These are phyloP conservation scores for Aspergillus fijiensis DNA, from an alignment of 2,329 filamentous ascomycete species.

Conservation along the genomic window DNA sequence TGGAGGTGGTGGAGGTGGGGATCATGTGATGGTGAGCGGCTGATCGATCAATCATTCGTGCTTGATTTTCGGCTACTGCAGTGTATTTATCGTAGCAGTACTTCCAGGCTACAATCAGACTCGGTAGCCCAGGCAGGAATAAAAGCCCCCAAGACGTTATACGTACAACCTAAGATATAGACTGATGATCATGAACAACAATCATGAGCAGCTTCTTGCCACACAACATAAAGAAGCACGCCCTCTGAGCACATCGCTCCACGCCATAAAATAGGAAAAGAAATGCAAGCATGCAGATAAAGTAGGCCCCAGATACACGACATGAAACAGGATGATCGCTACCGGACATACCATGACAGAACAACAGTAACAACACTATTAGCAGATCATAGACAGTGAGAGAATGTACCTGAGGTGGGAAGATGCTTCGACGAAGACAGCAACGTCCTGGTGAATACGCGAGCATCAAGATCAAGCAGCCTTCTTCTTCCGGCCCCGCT, in stretches of 20 bases:
- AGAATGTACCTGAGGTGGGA: not conserved
- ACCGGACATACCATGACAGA: not conserved
- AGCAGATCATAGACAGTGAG: not conserved
- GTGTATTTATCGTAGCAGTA: not conserved
- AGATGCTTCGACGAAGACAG: not conserved
- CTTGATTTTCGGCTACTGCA: not conserved
- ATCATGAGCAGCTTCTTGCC: not conserved
- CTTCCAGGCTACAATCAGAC: too few species aligned
- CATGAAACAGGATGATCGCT: not conserved
- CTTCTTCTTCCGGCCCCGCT: slow-evolving; percentile 27
- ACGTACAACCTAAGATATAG: not conserved
- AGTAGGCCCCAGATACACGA: not conserved
- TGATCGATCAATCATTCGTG: slow-evolving; percentile 3
- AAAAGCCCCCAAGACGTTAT: not conserved
- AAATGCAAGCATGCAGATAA: not conserved
- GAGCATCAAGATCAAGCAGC: slow-evolving; percentile 8
- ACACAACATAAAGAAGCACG: too few species aligned
- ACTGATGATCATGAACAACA: not conserved
- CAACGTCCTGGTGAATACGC: not conserved
- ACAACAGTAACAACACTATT: not conserved
- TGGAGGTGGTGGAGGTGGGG: slow-evolving; percentile 20
- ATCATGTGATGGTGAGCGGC: slow-evolving; percentile 31
- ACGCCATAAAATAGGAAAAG: not conserved
- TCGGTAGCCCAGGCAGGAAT: too few species aligned
- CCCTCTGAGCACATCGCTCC: not conserved